A percentile compares a stretch with the other conserved stretches of the same genome.
Conservation (phyloP, 495 filamentous ascomycete species). For the Staphylotrichum longicolle region DNA sequence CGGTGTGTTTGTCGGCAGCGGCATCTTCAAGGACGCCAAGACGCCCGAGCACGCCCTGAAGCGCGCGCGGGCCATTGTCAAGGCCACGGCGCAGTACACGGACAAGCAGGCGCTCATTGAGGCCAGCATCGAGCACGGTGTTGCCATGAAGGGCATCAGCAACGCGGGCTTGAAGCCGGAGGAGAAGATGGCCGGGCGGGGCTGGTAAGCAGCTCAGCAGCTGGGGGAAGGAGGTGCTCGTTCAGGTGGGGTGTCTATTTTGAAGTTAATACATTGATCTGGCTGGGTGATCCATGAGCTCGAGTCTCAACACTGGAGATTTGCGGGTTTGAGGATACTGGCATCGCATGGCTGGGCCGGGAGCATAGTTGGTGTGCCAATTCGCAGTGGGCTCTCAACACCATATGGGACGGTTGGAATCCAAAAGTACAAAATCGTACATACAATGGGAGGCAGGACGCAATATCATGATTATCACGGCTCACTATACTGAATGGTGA, state of each 20-base stretch:
- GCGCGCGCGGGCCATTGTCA: conserved; percentile 89
- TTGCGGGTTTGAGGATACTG: neutral
- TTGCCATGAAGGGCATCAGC: conserved; percentile 96
- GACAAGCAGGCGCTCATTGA: conserved; percentile 85
- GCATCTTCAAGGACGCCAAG: conserved; percentile 81
- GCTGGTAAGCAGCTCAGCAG: conserved; percentile 60
- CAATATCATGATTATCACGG: no score
- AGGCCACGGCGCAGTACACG: conserved; percentile 85
- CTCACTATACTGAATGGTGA: no score
- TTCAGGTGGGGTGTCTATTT: neutral
- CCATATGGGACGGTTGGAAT: neutral
- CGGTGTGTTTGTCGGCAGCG: conserved; percentile 93
- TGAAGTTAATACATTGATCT: neutral
- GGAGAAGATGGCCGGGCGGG: conserved; percentile 81
- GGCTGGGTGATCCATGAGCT: neutral
- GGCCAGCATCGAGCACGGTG: conserved; percentile 80
- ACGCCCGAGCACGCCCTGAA: conserved; percentile 73
- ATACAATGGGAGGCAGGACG: neutral
- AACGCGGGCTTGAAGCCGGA: conserved; percentile 66
- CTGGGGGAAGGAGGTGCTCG: neutral
- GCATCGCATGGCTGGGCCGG: neutral
- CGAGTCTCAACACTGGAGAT: conserved; percentile 19
- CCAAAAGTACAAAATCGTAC: neutral
- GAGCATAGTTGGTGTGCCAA: neutral
- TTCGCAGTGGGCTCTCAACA: neutral